These are phyloP conservation scores for Chiua virens DNA, from an alignment of 768 basidiomycete species.

Conservation along the genomic window DNA sequence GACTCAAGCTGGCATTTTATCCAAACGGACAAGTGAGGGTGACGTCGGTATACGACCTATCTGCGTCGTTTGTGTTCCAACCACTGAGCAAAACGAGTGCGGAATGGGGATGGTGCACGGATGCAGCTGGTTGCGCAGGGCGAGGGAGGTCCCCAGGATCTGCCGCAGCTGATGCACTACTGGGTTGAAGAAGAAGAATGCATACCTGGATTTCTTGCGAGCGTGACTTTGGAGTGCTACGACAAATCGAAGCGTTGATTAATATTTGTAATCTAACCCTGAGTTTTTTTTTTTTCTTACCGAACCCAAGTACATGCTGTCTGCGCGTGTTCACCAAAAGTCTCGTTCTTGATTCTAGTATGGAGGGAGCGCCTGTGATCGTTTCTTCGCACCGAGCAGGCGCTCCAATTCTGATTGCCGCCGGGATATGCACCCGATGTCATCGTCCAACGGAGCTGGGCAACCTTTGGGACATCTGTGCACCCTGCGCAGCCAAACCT, in stretches of 20 bases:
- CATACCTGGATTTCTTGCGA: slow-evolving; percentile 87
- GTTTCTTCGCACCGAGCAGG: too few relatives aligned
- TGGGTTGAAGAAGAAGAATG: slow-evolving; percentile 88
- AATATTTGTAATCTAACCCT: too few relatives aligned
- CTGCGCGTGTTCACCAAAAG: too few relatives aligned
- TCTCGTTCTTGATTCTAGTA: too few relatives aligned
- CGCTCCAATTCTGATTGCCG: too few relatives aligned
- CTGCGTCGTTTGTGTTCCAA: slow-evolving; percentile 85
- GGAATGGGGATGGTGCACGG: slow-evolving; percentile 42
- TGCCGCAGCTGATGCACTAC: slow-evolving; percentile 74
- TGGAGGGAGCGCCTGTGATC: too few relatives aligned
- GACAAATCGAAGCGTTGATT: slow-evolving; percentile 59
- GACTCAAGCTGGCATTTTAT: slow-evolving; percentile 89
- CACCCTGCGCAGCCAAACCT: too few relatives aligned
- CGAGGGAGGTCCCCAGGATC: slow-evolving; percentile 71
- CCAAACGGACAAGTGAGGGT: slow-evolving; percentile 88
- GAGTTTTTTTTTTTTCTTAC: background rate
- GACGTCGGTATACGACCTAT: slow-evolving; percentile 87
- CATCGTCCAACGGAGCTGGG: too few relatives aligned
- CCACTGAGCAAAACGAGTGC: slow-evolving; percentile 43
- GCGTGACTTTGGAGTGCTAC: slow-evolving; percentile 85
- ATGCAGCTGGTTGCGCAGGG: slow-evolving; percentile 78
- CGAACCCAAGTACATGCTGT: too few relatives aligned
- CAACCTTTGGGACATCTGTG: too few relatives aligned
- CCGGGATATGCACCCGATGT: too few relatives aligned